Evolutionary conservation across 371 early-diverging fungal genomes (phyloP), one percentile per base, ranked within the genome.

Genomic region (Lichtheimia hyalospora): DNA sequence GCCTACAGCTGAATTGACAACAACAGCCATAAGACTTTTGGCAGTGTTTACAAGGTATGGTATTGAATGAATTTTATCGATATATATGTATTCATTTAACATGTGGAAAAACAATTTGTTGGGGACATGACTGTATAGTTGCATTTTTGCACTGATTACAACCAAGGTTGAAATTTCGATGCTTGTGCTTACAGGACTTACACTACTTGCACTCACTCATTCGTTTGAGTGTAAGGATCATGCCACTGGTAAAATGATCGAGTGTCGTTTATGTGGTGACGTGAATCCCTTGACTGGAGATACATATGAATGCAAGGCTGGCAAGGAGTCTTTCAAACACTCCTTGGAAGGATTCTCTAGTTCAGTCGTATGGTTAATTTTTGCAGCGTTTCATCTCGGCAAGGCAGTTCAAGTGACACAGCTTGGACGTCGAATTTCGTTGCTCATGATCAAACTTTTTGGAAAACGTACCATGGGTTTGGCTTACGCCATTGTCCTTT

Each of bases 361-460:
- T 55, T 73, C 81, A 0, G 81, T 89, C 2, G 78, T 81, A 2
- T 89, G 89, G 89, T 67, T 89, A 24, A 82, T 89, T 20, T 89
- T 88, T 67, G 76, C 82, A 40, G 89, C 89, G 1, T 89, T 89
- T 57, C 88, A 89, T 69, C 68, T 89, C 12, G 89, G 89, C 21
- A 84, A 80, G 44, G 89, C 86, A 0, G 83, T 88, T 5, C 74
- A 87, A 60, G 76, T 80, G 25, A 84, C 86, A 13, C 68, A 74
- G 13, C 68, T 89, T 25, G 87, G 87, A 12, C 68, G 75, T 24
- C 77, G 88, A 12, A 66, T 89, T 13, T 83, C 88, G 1, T 58
- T 89, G 34, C 44, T 66, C 0, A 74, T 89, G 57, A 75, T 89
- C 48, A 56, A 66, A 23, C 49, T 59, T 13, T 83, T 89, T 70